These are phyloP conservation scores for Leccinum sublutescens DNA, from an alignment of 768 basidiomycete genomes.

Conservation along the genomic window DNA sequence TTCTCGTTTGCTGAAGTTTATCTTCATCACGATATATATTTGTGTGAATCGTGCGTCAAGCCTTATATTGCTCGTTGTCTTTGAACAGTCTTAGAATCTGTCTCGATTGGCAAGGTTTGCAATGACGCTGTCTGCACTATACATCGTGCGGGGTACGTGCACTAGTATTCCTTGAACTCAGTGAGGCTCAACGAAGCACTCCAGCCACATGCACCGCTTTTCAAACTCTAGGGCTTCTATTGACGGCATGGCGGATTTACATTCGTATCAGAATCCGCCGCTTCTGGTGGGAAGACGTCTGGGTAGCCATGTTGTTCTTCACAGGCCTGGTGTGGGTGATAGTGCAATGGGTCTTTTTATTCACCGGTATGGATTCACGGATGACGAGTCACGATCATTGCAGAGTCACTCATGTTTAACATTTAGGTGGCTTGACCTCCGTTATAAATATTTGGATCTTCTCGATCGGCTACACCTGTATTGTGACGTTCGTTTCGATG, in stretches of 20 bases:
- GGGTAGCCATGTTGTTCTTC: slow-evolving; percentile 5
- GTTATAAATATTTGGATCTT: not conserved
- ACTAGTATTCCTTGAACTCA: not conserved
- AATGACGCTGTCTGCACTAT: not conserved
- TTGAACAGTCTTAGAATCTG: not conserved
- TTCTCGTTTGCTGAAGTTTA: not conserved
- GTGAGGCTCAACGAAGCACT: not conserved
- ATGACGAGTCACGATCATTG: not conserved
- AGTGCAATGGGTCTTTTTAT: slow-evolving; percentile 7
- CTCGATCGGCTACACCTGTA: not conserved
- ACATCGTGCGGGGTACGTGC: not conserved
- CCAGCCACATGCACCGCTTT: not conserved
- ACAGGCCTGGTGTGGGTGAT: slow-evolving; percentile 11
- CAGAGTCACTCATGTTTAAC: not conserved
- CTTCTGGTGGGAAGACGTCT: slow-evolving; percentile 3
- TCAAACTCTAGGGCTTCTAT: slow-evolving; percentile 7
- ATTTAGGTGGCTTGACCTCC: not conserved
- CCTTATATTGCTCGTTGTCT: not conserved
- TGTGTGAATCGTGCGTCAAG: not conserved
- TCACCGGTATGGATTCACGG: not conserved
- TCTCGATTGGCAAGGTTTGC: not conserved
- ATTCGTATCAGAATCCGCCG: slow-evolving; percentile 16
- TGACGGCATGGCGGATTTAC: slow-evolving; percentile 21
- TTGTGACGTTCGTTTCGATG: not conserved
- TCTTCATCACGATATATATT: not conserved